Percentiles rank a stretch among this genome's conserved stretches.
Conservation (phyloP, 805 yeast species). For the Schizosaccharomyces osmophilus region DNA sequence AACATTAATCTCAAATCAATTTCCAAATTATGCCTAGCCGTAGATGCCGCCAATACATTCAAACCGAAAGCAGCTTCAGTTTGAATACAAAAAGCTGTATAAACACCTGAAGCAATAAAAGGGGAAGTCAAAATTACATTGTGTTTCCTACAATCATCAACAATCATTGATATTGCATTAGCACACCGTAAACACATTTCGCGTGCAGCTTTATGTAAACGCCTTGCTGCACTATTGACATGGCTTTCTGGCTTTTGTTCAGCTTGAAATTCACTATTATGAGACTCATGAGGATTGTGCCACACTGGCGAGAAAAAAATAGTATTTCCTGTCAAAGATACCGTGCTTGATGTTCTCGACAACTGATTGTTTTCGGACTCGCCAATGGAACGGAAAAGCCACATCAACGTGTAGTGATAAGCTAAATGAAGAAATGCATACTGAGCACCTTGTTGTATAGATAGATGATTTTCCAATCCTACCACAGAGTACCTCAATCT, state of each 20-base stretch:
- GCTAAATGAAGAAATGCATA: constrained; percentile 1
- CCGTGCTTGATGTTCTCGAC: background rate
- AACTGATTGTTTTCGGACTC: background rate
- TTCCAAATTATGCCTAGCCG: background rate
- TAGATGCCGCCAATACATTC: background rate
- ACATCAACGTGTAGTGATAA: background rate
- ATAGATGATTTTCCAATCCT: background rate
- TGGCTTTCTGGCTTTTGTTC: background rate
- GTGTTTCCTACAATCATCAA: background rate
- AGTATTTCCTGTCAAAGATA: background rate
- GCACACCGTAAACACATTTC: background rate
- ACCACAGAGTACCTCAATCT: background rate
- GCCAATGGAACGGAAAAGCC: background rate
- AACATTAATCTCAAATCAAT: background rate
- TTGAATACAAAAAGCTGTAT: background rate
- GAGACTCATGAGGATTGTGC: background rate
- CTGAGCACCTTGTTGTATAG: background rate
- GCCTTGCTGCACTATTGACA: background rate
- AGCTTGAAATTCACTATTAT: background rate
- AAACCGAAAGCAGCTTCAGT: background rate
- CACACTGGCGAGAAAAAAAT: background rate
- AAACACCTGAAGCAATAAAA: background rate
- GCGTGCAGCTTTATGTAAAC: background rate
- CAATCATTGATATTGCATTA: background rate
- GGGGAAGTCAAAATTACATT: background rate